These are phyloP conservation scores for Viridothelium virens DNA, from an alignment of 495 filamentous ascomycete species.

Conservation along the genomic window DNA sequence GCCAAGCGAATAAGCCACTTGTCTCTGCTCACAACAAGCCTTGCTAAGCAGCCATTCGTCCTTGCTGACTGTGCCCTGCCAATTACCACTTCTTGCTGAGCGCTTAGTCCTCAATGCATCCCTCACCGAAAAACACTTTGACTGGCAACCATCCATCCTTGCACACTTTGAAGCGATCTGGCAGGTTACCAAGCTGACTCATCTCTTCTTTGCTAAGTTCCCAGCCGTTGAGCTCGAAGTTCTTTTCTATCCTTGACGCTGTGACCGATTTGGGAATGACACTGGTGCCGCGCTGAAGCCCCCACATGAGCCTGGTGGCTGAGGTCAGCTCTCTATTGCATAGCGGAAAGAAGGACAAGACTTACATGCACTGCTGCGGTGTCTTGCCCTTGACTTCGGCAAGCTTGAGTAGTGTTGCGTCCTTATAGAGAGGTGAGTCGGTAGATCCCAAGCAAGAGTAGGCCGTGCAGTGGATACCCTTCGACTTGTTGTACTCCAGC, in stretches of 20 bases:
- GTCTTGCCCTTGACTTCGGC: constrained; percentile 35
- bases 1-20: background rate
- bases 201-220: constrained; percentile 35
- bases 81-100: background rate
- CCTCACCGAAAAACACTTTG: constrained; percentile 83
- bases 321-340: background rate
- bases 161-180: constrained; percentile 40
- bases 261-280: constrained; percentile 40
- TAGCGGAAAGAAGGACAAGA: background rate
- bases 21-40: background rate
- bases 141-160: constrained; percentile 41
- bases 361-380: constrained; percentile 32
- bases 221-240: constrained; percentile 39
- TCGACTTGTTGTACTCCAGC: constrained; percentile 51
- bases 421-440: constrained; percentile 36
- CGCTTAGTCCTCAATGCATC: background rate
- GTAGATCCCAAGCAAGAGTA: constrained; percentile 39
- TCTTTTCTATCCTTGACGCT: constrained; percentile 31
- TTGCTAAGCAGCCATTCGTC: background rate
- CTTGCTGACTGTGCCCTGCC: no score
- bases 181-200: constrained; percentile 29
- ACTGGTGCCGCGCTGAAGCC: constrained; percentile 36
- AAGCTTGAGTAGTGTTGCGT: constrained; percentile 31
- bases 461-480: constrained; percentile 38
- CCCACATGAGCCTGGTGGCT: constrained; percentile 32